Percentiles rank a stretch among this genome's conserved stretches.
Conservation (phyloP, 306 rosid species). For the Citrullus colocynthis region DNA sequence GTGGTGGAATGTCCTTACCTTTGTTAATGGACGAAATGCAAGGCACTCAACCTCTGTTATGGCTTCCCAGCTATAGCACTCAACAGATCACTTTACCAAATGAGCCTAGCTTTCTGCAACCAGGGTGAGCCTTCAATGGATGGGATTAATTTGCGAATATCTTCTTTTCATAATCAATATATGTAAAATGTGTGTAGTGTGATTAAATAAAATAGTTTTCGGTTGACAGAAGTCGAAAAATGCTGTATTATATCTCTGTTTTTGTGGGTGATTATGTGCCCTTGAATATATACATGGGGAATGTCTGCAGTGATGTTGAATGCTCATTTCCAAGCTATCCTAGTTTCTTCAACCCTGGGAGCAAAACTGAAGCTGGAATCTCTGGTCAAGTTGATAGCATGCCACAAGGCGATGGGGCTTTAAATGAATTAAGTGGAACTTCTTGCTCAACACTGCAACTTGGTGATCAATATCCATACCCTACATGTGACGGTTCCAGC, state of each 20-base stretch:
- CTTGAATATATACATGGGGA: not conserved
- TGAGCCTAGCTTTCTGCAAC: constrained; percentile 38
- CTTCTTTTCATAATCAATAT: not conserved
- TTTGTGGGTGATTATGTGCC: not conserved
- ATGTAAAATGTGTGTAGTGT: not conserved
- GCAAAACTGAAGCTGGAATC: constrained; percentile 25
- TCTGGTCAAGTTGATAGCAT: constrained; percentile 37
- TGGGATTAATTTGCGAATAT: not conserved
- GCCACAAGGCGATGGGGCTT: constrained; percentile 12
- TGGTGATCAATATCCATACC: constrained; percentile 49
- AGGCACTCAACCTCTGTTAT: constrained; percentile 47
- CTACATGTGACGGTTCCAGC: constrained; percentile 52
- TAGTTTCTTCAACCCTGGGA: constrained; percentile 32
- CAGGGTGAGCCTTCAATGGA: constrained; percentile 5
- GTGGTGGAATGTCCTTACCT: constrained; percentile 60
- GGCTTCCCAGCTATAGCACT: constrained; percentile 39
- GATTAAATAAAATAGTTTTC: not conserved
- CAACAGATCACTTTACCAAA: constrained; percentile 47
- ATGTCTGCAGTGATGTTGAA: constrained; percentile 54
- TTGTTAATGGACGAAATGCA: constrained; percentile 52
- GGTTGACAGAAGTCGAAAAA: not conserved
- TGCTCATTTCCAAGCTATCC: constrained; percentile 51
- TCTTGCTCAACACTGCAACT: constrained; percentile 45
- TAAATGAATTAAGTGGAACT: constrained; percentile 28
- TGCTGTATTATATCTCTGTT: not conserved